Conservation (phyloP, 2,329 filamentous ascomycete species). For the Fusarium decemcellulare region DNA sequence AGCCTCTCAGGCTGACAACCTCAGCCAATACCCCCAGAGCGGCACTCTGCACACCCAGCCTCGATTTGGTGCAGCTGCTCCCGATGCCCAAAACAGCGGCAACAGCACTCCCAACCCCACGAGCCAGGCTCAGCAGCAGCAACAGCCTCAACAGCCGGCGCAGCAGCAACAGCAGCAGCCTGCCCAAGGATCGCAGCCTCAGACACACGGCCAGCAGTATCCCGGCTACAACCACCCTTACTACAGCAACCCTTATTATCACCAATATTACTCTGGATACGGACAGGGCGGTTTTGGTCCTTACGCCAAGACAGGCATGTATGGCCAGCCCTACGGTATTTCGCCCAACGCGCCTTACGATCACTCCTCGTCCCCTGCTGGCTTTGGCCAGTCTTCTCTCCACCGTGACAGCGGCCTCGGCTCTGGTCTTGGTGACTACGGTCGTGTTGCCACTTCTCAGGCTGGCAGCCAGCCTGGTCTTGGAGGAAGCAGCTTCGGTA, state of each 20-base stretch:
- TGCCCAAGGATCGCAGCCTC: conserved; percentile 60
- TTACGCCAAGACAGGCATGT: conserved; percentile 69
- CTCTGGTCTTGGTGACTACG: conserved; percentile 69
- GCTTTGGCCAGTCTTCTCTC: conserved; percentile 68
- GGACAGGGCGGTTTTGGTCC: conserved; percentile 67
- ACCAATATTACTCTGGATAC: conserved; percentile 71
- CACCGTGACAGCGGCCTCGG: conserved; percentile 66
- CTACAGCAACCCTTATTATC: conserved; percentile 74
- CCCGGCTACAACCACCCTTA: conserved; percentile 71
- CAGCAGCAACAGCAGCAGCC: conserved; percentile 62
- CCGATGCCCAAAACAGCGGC: conserved; percentile 86
- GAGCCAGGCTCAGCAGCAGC: conserved; percentile 64
- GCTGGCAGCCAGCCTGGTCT: conserved; percentile 65
- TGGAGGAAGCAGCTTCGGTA: conserved; percentile 65
- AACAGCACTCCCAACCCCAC: conserved; percentile 92
- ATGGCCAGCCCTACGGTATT: conserved; percentile 71
- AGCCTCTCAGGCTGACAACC: conserved; percentile 73
- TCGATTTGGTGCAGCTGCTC: conserved; percentile 69
- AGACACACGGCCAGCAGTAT: conserved; percentile 64
- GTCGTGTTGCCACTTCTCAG: conserved; percentile 65
- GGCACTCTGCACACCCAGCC: conserved; percentile 69
- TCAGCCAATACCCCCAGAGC: conserved; percentile 81
- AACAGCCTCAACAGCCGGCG: conserved; percentile 62
- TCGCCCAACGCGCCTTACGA: conserved; percentile 71
- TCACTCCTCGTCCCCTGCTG: conserved; percentile 67